phyloP scores from a whole-genome alignment of 108 stramenopile species.

The Skeletonema tropicum region DNA sequence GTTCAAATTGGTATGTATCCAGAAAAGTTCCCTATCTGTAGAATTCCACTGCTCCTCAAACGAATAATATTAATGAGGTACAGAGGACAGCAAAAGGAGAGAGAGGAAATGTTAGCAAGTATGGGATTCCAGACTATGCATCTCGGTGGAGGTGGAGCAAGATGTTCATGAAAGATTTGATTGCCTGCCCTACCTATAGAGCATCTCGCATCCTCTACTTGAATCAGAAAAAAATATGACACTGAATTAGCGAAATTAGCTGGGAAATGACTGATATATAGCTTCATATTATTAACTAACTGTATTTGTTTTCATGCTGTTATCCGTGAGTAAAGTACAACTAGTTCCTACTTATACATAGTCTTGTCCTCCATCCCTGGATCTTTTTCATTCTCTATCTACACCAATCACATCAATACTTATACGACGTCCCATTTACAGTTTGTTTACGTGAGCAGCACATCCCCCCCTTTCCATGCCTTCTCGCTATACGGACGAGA shows the following conservation, averaged over 20 bases:
- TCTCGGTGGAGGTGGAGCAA: constrained; percentile 1
- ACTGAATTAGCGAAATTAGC: not conserved
- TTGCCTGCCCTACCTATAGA: too few species aligned
- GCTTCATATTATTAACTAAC: not conserved
- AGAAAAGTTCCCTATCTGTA: constrained; percentile 9
- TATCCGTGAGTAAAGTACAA: not conserved
- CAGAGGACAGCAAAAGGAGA: not conserved
- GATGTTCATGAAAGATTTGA: not conserved
- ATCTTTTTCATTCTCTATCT: too few species aligned
- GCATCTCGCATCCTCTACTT: too few species aligned
- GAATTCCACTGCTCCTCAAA: constrained; percentile 18
- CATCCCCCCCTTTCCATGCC: not conserved
- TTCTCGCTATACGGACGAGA: not conserved
- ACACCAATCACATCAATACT: too few species aligned
- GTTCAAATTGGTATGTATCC: constrained; percentile 18
- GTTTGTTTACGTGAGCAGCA: too few species aligned
- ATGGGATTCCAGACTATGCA: constrained; percentile 1
- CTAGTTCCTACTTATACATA: not conserved
- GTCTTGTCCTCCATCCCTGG: too few species aligned
- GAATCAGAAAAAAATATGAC: too few species aligned
- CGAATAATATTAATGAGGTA: not conserved
- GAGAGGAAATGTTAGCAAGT: constrained; percentile 12
- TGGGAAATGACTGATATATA: not conserved
- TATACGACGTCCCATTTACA: too few species aligned
- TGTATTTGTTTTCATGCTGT: not conserved